Conservation (phyloP, 768 basidiomycete species). For the Paxillus involutus region DNA sequence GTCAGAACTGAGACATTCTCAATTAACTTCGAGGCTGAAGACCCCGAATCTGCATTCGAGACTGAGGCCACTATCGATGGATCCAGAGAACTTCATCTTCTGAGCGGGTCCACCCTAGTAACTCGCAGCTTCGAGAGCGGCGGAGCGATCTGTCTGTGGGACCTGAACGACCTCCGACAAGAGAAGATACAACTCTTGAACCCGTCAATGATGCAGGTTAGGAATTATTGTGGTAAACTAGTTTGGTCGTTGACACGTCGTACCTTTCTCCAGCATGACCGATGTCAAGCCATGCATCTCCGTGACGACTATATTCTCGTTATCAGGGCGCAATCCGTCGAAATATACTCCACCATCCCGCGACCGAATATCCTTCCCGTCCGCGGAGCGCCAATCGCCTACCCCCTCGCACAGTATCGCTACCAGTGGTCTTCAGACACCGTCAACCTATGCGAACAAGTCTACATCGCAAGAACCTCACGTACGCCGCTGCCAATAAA, state of each 20-base stretch:
- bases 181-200: constrained; percentile 38
- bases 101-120: constrained; percentile 38
- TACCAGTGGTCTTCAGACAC: constrained; percentile 63
- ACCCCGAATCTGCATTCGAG: constrained; percentile 39
- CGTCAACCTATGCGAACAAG: constrained; percentile 40
- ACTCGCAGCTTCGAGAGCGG: constrained; percentile 30
- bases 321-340: constrained; percentile 40
- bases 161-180: constrained; percentile 28
- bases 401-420: constrained; percentile 45
- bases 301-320: constrained; percentile 45
- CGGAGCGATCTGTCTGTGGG: constrained; percentile 37
- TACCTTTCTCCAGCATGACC: constrained; percentile 33
- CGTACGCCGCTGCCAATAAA: constrained; percentile 36
- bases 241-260: background rate
- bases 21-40: constrained; percentile 35
- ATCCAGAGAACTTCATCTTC: constrained; percentile 33
- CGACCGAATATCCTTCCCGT: constrained; percentile 16
- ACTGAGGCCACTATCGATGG: constrained; percentile 32
- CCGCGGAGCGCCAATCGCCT: constrained; percentile 26
- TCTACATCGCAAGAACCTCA: constrained; percentile 14
- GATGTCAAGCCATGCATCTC: constrained; percentile 42
- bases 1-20: constrained; percentile 43
- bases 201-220: constrained; percentile 32
- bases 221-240: background rate
- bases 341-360: constrained; percentile 41